Percentiles rank a stretch among this genome's conserved stretches.
phyloP scores from a whole-genome alignment of 352 stramenopile genomes.

The Halophytophthora batemanensis region DNA sequence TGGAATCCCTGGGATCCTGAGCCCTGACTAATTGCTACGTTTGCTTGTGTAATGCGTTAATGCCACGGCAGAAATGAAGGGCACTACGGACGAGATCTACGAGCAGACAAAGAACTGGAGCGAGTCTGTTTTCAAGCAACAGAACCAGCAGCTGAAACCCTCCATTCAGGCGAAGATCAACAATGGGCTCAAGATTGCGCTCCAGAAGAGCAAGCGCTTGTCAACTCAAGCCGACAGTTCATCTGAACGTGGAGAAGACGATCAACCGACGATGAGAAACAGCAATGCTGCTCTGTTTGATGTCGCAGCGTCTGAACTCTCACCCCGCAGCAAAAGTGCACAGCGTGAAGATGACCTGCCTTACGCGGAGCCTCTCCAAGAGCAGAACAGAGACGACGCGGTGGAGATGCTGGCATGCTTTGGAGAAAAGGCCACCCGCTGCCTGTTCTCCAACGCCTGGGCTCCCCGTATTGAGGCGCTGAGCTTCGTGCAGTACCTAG shows the following conservation, averaged over 20 bases:
- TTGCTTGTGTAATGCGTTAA: not conserved
- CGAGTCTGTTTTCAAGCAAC: constrained; percentile 71
- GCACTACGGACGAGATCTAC: constrained; percentile 53
- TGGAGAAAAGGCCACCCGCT: constrained; percentile 70
- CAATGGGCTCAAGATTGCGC: constrained; percentile 61
- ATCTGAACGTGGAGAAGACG: not conserved
- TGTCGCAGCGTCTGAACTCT: constrained; percentile 15
- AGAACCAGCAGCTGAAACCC: constrained; percentile 64
- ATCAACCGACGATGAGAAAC: constrained; percentile 2
- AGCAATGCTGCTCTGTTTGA: constrained; percentile 16
- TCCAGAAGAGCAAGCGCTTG: constrained; percentile 68
- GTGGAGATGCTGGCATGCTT: constrained; percentile 48
- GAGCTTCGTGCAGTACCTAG: constrained; percentile 67
- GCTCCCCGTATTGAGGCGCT: constrained; percentile 75
- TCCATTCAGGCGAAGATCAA: constrained; percentile 84
- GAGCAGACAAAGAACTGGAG: constrained; percentile 76
- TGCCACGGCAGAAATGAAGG: constrained; percentile 43
- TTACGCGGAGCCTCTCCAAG: constrained; percentile 74
- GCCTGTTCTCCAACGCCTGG: constrained; percentile 80
- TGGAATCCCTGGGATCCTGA: no score
- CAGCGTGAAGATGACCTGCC: constrained; percentile 74
- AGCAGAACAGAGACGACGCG: constrained; percentile 50
- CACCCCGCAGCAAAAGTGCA: constrained; percentile 45
- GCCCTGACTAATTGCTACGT: no score
- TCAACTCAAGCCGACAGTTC: constrained; percentile 13